Percentiles rank a stretch among this genome's conserved stretches.
Evolutionary conservation across 1,284 basidiomycete species (phyloP).

Genomic region (Microbotryum lychnidis-dioicae): DNA sequence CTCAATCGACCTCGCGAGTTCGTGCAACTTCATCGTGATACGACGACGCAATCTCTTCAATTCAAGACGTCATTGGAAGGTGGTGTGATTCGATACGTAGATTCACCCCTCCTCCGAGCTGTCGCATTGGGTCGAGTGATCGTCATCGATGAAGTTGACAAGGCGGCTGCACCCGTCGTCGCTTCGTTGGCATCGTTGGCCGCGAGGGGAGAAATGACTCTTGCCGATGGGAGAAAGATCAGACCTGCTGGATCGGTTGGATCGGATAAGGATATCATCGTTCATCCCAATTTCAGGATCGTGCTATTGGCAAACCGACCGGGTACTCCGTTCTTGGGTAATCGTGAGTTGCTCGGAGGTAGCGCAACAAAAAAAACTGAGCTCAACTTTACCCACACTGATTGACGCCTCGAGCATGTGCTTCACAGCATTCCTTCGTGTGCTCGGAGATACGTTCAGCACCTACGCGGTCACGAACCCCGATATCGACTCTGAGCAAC

Average conservation of each 20-base stretch:
- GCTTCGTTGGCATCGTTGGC: slow-evolving; percentile 41
- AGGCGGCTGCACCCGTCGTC: slow-evolving; percentile 39
- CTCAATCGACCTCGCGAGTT: slow-evolving; percentile 41
- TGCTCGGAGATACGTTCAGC: slow-evolving; percentile 40
- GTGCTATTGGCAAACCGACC: slow-evolving; percentile 41
- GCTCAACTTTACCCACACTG: too few relatives aligned
- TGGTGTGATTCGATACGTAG: slow-evolving; percentile 38
- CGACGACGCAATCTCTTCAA: slow-evolving; percentile 19
- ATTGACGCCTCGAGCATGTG: neutral
- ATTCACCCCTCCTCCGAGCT: slow-evolving; percentile 40
- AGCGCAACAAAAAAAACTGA: neutral
- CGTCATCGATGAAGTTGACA: slow-evolving; percentile 43
- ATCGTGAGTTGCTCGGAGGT: neutral
- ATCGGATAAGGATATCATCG: slow-evolving; percentile 7
- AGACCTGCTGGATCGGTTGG: slow-evolving; percentile 2
- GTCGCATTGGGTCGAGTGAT: slow-evolving; percentile 38
- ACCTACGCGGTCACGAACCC: slow-evolving; percentile 40
- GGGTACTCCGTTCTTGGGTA: slow-evolving; percentile 39
- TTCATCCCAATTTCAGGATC: slow-evolving; percentile 41
- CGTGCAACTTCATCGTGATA: slow-evolving; percentile 37
- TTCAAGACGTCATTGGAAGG: slow-evolving; percentile 30
- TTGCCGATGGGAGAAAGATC: slow-evolving; percentile 37
- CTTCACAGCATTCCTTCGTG: slow-evolving; percentile 37
- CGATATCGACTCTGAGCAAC: slow-evolving; percentile 38
- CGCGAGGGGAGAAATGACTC: slow-evolving; percentile 39